These are phyloP conservation scores for Diddensiella santjacobensis DNA, from an alignment of 805 yeast genomes.

Conservation along the genomic window DNA sequence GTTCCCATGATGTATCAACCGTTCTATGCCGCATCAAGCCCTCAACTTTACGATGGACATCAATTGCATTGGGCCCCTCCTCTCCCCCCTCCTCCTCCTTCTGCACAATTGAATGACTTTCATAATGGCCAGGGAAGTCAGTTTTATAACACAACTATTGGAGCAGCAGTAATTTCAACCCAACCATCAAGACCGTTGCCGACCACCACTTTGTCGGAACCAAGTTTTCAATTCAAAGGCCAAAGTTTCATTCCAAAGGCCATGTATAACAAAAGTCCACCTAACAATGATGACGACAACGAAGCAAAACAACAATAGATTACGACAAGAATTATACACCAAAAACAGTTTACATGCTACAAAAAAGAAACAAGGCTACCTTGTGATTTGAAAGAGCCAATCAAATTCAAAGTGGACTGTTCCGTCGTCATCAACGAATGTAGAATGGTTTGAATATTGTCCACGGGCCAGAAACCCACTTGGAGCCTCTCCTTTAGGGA, in stretches of 20 bases:
- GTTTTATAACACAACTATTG: too few relatives aligned
- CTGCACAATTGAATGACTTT: too few relatives aligned
- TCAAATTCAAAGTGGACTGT: constrained; percentile 67
- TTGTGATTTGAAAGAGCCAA: constrained; percentile 83
- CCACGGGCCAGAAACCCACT: constrained; percentile 88
- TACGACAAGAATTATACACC: background rate
- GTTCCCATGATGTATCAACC: too few relatives aligned
- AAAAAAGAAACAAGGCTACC: constrained; percentile 32
- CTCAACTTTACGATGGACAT: too few relatives aligned
- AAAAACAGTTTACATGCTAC: background rate
- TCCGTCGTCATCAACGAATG: constrained; percentile 84
- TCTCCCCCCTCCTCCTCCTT: too few relatives aligned
- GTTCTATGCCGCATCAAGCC: too few relatives aligned
- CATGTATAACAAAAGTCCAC: background rate
- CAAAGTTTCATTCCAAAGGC: constrained; percentile 3
- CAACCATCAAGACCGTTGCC: too few relatives aligned
- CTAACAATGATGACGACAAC: background rate
- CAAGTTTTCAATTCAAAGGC: background rate
- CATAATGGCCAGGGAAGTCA: too few relatives aligned
- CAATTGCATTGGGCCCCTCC: too few relatives aligned
- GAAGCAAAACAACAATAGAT: background rate
- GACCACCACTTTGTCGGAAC: too few relatives aligned
- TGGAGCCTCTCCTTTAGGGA: constrained; percentile 81
- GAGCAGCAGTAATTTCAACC: too few relatives aligned
- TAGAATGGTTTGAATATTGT: constrained; percentile 71